These are phyloP conservation scores for Solanum chmielewskii DNA, from an alignment of 257 asterid species.

Conservation along the genomic window DNA sequence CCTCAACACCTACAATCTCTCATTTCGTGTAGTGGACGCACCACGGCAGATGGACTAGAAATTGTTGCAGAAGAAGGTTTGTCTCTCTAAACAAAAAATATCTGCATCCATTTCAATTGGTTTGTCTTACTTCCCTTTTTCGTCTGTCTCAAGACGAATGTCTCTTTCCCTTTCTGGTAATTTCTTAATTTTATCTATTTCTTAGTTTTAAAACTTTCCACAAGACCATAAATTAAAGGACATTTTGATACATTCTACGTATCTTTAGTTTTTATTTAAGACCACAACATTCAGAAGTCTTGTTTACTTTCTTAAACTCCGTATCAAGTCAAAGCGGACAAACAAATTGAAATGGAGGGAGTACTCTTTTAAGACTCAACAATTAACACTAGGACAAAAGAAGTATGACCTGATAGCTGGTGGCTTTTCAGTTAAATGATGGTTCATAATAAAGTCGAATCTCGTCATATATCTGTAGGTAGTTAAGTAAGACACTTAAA, in stretches of 20 bases:
- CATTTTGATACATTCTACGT: not conserved
- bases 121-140: not conserved
- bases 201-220: not conserved
- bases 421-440: not conserved
- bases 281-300: not conserved
- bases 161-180: not conserved
- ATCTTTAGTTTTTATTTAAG: not conserved
- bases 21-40: slow-evolving; percentile 36
- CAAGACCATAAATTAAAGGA: not conserved
- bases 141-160: not conserved
- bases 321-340: not conserved
- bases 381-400: not conserved
- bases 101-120: not conserved
- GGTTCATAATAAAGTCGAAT: not conserved
- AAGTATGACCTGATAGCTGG: not conserved
- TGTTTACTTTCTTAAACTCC: not conserved
- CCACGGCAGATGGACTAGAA: slow-evolving; percentile 55
- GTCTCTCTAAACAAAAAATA: not conserved
- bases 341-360: not conserved
- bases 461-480: not conserved
- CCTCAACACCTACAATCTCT: slow-evolving; percentile 80
- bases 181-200: not conserved
- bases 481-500: not conserved
- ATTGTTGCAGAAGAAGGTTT: slow-evolving; percentile 91
- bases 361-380: not conserved